Conservation (phyloP, 2,329 filamentous ascomycete genomes). For the Domatiomyces catenatus region DNA sequence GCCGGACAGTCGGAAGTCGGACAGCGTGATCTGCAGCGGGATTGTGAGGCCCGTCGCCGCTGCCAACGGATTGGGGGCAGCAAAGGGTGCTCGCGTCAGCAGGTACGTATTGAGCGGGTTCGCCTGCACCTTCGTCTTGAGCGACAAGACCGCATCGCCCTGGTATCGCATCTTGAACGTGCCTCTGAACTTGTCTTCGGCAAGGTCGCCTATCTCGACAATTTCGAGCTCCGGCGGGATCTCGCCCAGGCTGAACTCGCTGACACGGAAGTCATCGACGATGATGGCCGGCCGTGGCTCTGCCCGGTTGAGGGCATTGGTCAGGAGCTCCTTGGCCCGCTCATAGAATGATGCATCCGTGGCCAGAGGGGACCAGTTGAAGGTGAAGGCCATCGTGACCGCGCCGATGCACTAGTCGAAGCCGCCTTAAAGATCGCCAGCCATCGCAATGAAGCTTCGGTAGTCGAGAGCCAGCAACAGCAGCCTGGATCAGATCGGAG, state of each 20-base stretch:
- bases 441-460: not conserved
- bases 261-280: constrained; percentile 86
- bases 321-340: constrained; percentile 84
- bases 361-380: constrained; percentile 99
- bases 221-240: constrained; percentile 93
- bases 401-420: not conserved
- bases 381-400: constrained; percentile 85
- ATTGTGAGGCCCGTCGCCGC: constrained; percentile 82
- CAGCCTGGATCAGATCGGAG: not conserved
- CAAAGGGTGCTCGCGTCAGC: constrained; percentile 77
- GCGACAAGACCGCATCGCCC: constrained; percentile 84
- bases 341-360: constrained; percentile 84
- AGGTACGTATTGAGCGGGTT: constrained; percentile 95
- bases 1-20: constrained; percentile 85
- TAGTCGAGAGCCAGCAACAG: not conserved
- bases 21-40: constrained; percentile 90
- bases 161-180: constrained; percentile 99
- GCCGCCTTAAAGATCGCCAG: not conserved
- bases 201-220: constrained; percentile 89
- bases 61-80: constrained; percentile 80
- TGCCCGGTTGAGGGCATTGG: constrained; percentile 88
- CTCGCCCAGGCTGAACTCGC: constrained; percentile 89
- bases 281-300: constrained; percentile 98
- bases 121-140: constrained; percentile 92
- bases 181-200: constrained; percentile 89